Evolutionary conservation across 176 grass and related monocot species (phyloP).

Genomic region (Oryza longistaminata): DNA sequence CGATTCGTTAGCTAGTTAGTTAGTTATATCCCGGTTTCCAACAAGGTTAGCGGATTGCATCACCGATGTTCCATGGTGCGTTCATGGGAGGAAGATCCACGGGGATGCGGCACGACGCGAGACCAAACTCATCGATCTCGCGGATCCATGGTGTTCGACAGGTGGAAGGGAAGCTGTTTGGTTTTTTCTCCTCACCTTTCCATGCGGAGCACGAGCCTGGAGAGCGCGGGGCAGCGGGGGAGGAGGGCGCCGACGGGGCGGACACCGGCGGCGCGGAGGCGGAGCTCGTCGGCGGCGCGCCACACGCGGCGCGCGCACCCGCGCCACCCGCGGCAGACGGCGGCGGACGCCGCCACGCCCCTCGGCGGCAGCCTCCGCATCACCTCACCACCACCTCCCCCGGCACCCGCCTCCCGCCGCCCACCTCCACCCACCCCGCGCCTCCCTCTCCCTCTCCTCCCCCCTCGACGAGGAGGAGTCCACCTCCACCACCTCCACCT

Average conservation of each 20-base stretch:
- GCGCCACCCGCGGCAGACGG: slow-evolving; percentile 65
- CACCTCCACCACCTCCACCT: slow-evolving; percentile 2
- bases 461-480: background rate
- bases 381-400: slow-evolving; percentile 47
- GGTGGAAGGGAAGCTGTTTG: background rate
- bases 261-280: slow-evolving; percentile 44
- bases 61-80: background rate
- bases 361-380: slow-evolving; percentile 51
- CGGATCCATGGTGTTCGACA: background rate
- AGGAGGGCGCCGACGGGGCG: slow-evolving; percentile 60
- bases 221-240: slow-evolving; percentile 50
- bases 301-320: slow-evolving; percentile 64
- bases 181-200: slow-evolving; percentile 57
- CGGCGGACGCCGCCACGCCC: slow-evolving; percentile 51
- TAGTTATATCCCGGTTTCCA: background rate
- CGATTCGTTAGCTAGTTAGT: background rate
- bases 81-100: background rate
- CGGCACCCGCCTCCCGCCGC: slow-evolving; percentile 29
- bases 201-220: slow-evolving; percentile 63
- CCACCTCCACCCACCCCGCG: slow-evolving; percentile 25
- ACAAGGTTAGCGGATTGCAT: background rate
- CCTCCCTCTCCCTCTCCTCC: background rate
- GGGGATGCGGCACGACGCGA: background rate
- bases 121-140: slow-evolving; percentile 29
- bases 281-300: slow-evolving; percentile 61